Base-by-base conservation (phyloP, 768 basidiomycete species). In the Phlebiopsis gigantea region DNA sequence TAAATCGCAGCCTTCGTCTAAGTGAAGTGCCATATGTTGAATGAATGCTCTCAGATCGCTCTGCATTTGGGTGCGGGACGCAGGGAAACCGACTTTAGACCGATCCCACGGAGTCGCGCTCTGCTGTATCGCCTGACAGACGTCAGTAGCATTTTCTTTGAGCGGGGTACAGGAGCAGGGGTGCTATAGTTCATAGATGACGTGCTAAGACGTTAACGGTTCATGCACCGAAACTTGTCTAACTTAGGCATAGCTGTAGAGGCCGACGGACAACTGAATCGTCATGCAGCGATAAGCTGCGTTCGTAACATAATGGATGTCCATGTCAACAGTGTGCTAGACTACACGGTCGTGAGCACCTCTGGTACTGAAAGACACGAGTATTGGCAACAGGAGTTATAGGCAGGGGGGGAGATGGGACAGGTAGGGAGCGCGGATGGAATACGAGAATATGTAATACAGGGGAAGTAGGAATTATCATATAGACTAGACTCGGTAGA, bases 61-160 rank as follows among this genome's bases (percentile, higher is more conserved):
- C 64, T 87, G n/a, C 87, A 87, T 65, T 62, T 72, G 5, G 85
- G 87, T 10, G 75, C 81, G 3, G 71, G 70, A 41, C 71, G 72
- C 2, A 58, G 48, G 10, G 66, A 67, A 31, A 70, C 59, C 26
- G 57, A 19, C 49, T 71, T 76, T 58, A 77, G 68, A 30, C 63
- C 76, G 15, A 76, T 86, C 34, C 71, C 79, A 3, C 75, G 88
- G 52, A 76, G 72, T 49, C 66, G 72, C 1, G 87, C 88, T 0
- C 59, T 89, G 8, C 88, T 90, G 57, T 93, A 91, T 67, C 75
- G 83, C 46, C 69, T 92, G 58, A 82, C 83, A 14, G 90, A 91
- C 59, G 68, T 72, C 7, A 78, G 84, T 2, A 80, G 81, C 1
- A 70, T 80, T 0, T 91, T 85, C 72, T 92, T 93, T 64, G 80